Percentiles rank a stretch among this genome's conserved stretches.
These are phyloP conservation scores for Phytophthora pluvialis DNA, from an alignment of 352 stramenopile species.

Conservation along the genomic window DNA sequence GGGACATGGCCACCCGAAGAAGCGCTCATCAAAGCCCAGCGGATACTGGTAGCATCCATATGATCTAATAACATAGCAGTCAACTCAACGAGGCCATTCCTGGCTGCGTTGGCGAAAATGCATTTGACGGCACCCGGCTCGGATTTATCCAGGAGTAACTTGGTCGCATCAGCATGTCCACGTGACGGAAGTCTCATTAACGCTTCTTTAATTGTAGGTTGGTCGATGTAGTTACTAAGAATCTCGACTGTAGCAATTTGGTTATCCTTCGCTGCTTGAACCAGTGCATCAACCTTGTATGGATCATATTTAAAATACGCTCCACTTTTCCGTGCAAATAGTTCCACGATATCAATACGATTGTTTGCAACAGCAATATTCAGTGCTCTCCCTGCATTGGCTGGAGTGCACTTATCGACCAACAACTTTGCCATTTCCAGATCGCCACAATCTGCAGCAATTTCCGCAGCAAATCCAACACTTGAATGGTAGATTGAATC, in stretches of 20 bases:
- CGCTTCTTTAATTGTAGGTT: background rate
- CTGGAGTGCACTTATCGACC: background rate
- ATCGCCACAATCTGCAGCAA: background rate
- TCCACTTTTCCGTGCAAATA: background rate
- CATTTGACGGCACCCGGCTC: background rate
- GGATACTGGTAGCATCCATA: background rate
- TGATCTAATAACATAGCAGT: background rate
- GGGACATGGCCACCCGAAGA: background rate
- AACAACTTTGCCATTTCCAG: slow-evolving; percentile 2
- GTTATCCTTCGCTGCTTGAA: background rate
- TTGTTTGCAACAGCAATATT: background rate
- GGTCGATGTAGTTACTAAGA: background rate
- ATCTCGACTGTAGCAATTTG: background rate
- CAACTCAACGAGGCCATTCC: background rate
- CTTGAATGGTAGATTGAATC: background rate
- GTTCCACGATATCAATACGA: background rate
- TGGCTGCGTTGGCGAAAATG: background rate
- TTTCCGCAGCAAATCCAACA: background rate
- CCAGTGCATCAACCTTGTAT: background rate
- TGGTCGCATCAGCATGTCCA: background rate
- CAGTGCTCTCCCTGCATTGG: background rate
- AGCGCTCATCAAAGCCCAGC: background rate
- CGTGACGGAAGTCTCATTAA: background rate
- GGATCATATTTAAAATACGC: background rate
- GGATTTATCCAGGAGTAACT: background rate